Percentiles rank a stretch among this genome's conserved stretches.
phyloP scores from a whole-genome alignment of 306 rosid species.

The Alnus glutinosa region DNA sequence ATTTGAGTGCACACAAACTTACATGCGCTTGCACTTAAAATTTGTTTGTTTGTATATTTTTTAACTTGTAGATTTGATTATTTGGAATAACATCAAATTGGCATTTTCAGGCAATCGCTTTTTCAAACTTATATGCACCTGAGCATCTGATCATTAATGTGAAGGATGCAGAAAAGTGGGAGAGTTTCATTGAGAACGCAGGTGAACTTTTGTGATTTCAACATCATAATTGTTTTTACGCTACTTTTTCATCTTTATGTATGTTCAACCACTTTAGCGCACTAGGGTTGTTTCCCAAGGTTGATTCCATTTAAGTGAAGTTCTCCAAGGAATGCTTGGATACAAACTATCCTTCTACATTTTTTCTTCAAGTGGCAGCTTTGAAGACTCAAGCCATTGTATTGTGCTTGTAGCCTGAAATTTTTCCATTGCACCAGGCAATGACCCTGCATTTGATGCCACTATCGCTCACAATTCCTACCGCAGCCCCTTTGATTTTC shows the following conservation, averaged over 20 bases:
- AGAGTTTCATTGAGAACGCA: slow-evolving; percentile 91
- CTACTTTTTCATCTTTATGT: neutral
- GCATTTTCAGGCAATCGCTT: slow-evolving; percentile 76
- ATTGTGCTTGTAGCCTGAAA: neutral
- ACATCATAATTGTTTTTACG: neutral
- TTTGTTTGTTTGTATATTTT: neutral
- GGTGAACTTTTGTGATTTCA: slow-evolving; percentile 41
- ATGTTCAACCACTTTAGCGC: neutral
- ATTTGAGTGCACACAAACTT: neutral
- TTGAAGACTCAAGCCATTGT: neutral
- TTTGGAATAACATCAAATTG: slow-evolving; percentile 11
- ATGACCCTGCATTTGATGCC: neutral
- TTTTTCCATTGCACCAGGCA: neutral
- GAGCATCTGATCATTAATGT: slow-evolving; percentile 94
- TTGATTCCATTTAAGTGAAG: neutral
- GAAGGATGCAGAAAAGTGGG: slow-evolving; percentile 95
- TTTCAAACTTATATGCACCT: slow-evolving; percentile 94
- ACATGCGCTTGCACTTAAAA: neutral
- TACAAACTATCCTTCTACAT: neutral
- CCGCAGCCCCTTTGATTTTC: neutral
- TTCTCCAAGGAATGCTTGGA: neutral
- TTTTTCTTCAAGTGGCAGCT: neutral
- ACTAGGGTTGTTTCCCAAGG: neutral
- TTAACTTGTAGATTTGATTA: neutral
- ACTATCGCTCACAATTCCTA: neutral